These are phyloP conservation scores for Arthrobotrys musiformis DNA, from an alignment of 2,329 filamentous ascomycete species.

Conservation along the genomic window DNA sequence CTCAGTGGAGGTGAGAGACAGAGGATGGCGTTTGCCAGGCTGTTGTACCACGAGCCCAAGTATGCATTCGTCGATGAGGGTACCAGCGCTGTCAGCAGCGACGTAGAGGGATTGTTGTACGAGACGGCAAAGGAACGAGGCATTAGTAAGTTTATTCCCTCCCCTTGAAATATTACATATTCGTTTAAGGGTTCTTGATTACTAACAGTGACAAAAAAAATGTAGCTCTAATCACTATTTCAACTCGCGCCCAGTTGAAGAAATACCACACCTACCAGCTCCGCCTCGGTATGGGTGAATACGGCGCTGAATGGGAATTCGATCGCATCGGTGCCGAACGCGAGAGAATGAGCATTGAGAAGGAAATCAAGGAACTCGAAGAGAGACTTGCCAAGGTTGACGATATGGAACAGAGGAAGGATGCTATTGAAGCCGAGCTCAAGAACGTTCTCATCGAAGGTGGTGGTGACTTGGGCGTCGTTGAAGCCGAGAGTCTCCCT, in stretches of 20 bases:
- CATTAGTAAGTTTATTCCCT: constrained; percentile 75
- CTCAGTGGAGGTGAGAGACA: constrained; percentile 98
- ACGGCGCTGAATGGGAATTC: constrained; percentile 89
- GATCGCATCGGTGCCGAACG: constrained; percentile 91
- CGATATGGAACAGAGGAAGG: constrained; percentile 79
- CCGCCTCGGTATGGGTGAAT: constrained; percentile 80
- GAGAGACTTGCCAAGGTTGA: constrained; percentile 84
- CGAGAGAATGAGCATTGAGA: constrained; percentile 92
- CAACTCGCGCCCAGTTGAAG: constrained; percentile 91
- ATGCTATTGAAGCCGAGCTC: constrained; percentile 85
- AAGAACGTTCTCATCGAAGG: constrained; percentile 71
- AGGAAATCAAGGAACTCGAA: constrained; percentile 84
- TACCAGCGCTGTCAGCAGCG: constrained; percentile 90
- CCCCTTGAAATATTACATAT: constrained; percentile 31
- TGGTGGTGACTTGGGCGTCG: constrained; percentile 57
- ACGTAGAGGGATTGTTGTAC: constrained; percentile 93
- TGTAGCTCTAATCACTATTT: constrained; percentile 88
- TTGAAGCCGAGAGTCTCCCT: constrained; percentile 24
- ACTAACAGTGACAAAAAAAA: constrained; percentile 56
- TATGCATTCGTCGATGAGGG: constrained; percentile 97
- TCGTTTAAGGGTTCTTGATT: neutral
- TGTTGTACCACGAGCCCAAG: constrained; percentile 92
- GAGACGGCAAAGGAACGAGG: constrained; percentile 91
- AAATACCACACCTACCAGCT: constrained; percentile 95
- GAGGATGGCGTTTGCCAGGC: constrained; percentile 85